These are phyloP conservation scores for Stagonosporopsis vannaccii DNA, from an alignment of 2,329 filamentous ascomycete genomes.

Conservation along the genomic window DNA sequence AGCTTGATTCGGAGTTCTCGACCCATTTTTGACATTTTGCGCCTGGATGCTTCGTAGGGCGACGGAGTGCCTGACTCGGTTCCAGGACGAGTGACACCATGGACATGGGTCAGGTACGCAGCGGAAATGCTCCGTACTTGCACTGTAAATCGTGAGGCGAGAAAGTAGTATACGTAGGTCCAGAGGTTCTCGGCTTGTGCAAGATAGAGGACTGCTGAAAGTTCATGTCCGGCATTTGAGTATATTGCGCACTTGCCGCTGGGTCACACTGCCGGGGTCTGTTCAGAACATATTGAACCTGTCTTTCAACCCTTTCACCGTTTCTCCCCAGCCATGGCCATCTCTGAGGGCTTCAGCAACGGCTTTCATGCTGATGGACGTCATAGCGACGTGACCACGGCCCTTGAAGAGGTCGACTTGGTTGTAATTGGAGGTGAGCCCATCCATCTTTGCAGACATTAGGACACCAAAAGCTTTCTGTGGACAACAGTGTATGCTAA, in stretches of 20 bases:
- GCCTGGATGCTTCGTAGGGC: neutral
- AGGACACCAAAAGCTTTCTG: too few species aligned
- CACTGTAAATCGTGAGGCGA: neutral
- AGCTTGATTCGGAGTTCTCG: neutral
- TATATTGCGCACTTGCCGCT: neutral
- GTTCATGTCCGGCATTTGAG: neutral
- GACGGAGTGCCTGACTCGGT: slow-evolving; percentile 1
- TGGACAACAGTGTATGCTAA: too few species aligned
- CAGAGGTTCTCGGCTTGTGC: neutral
- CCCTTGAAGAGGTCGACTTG: slow-evolving; percentile 18
- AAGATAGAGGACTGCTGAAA: neutral
- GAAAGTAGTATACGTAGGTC: neutral
- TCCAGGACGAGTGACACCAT: neutral
- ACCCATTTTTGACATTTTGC: neutral
- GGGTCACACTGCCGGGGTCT: neutral
- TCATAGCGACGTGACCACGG: neutral
- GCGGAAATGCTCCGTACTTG: slow-evolving; percentile 10
- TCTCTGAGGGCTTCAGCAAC: neutral
- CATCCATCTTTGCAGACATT: neutral
- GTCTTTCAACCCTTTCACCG: neutral
- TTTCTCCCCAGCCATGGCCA: neutral
- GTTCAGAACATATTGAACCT: neutral
- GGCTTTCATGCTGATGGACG: neutral
- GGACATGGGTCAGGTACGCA: neutral
- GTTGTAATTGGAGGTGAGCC: slow-evolving; percentile 27